phyloP scores from a whole-genome alignment of 2,329 filamentous ascomycete species.

The Colletotrichum truncatum region DNA sequence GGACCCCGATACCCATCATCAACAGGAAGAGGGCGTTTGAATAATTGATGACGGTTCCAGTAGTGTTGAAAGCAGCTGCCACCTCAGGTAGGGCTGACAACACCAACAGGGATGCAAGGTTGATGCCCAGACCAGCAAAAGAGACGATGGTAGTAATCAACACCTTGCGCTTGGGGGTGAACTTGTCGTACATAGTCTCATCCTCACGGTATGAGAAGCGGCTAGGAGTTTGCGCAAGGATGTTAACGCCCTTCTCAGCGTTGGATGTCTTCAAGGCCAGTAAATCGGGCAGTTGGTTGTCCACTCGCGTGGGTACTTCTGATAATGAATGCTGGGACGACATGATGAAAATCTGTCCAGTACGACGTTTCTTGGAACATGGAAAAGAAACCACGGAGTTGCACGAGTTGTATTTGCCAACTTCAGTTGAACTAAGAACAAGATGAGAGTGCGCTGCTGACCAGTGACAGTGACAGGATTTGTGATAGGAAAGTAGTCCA shows the following conservation, averaged over 20 bases:
- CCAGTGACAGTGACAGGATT: neutral
- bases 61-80: slow-evolving; percentile 70
- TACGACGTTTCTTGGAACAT: neutral
- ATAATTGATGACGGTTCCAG: slow-evolving; percentile 73
- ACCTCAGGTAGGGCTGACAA: slow-evolving; percentile 80
- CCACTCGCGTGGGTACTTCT: slow-evolving; percentile 15
- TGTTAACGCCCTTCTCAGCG: slow-evolving; percentile 28
- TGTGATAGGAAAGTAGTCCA: neutral
- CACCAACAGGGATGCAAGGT: slow-evolving; percentile 43
- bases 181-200: slow-evolving; percentile 33
- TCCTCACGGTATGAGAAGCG: slow-evolving; percentile 25
- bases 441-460: neutral
- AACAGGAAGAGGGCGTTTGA: slow-evolving; percentile 76
- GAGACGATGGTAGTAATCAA: slow-evolving; percentile 35
- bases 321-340: slow-evolving; percentile 22
- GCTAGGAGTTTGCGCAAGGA: slow-evolving; percentile 22
- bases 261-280: slow-evolving; percentile 20
- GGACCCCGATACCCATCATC: slow-evolving; percentile 73
- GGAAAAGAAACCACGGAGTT: neutral
- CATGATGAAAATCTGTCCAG: neutral
- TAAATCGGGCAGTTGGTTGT: slow-evolving; percentile 12
- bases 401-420: slow-evolving; percentile 6
- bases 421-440: slow-evolving; percentile 1
- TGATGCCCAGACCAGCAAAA: slow-evolving; percentile 21
- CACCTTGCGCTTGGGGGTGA: slow-evolving; percentile 34